Evolutionary conservation across 2,329 filamentous ascomycete species (phyloP).

Genomic region (Lachnellula hyalina): DNA sequence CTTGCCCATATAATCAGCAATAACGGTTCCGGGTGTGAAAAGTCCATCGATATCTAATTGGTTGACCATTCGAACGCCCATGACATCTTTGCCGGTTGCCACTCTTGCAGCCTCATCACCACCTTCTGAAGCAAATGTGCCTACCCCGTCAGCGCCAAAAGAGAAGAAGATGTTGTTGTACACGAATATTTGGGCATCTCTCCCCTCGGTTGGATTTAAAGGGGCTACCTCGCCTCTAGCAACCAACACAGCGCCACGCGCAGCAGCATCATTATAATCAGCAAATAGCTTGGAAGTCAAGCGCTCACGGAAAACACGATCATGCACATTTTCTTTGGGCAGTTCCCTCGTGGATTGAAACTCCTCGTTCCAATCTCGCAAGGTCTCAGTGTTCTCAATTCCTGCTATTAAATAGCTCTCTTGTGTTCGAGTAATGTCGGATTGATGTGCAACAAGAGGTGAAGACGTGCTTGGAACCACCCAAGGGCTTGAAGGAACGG

Average conservation of each 20-base stretch:
- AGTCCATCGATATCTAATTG: slow-evolving; percentile 93
- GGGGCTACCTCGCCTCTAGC: slow-evolving; percentile 89
- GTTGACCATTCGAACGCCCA: slow-evolving; percentile 91
- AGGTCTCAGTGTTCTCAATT: slow-evolving; percentile 86
- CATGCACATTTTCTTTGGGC: slow-evolving; percentile 88
- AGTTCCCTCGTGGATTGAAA: slow-evolving; percentile 96
- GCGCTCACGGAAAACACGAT: slow-evolving; percentile 91
- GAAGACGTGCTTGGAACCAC: slow-evolving; percentile 67
- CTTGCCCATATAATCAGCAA: slow-evolving; percentile 95
- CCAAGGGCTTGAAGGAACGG: slow-evolving; percentile 90
- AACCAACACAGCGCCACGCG: slow-evolving; percentile 85
- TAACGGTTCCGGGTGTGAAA: slow-evolving; percentile 92
- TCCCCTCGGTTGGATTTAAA: slow-evolving; percentile 87
- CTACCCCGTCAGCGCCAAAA: slow-evolving; percentile 93
- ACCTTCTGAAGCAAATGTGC: slow-evolving; percentile 93
- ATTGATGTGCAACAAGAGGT: slow-evolving; percentile 62
- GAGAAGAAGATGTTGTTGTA: slow-evolving; percentile 99
- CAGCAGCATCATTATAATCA: slow-evolving; percentile 94
- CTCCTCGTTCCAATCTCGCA: slow-evolving; percentile 98
- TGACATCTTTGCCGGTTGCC: slow-evolving; percentile 93
- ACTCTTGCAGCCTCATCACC: slow-evolving; percentile 94
- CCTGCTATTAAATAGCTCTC: slow-evolving; percentile 88
- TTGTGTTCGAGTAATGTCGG: slow-evolving; percentile 85
- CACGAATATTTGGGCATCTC: slow-evolving; percentile 95
- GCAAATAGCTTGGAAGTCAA: slow-evolving; percentile 94